Percentiles rank a stretch among this genome's conserved stretches.
Evolutionary conservation across 2,329 filamentous ascomycete species (phyloP).

Genomic region (Bipolaris sorokiniana): DNA sequence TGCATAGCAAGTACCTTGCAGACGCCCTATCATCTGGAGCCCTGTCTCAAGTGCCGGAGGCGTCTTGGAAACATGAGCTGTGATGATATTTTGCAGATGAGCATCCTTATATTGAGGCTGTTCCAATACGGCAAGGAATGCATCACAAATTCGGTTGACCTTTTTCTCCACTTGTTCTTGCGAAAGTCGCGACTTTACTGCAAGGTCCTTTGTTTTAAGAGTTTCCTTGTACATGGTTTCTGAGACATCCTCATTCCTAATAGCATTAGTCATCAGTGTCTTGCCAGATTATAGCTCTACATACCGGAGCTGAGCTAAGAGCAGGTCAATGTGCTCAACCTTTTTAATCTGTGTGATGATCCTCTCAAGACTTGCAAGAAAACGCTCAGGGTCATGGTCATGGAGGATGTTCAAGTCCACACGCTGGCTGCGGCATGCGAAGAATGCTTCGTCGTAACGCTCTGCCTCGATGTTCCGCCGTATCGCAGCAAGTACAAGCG

Average conservation of each 20-base stretch:
- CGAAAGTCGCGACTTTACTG: conserved; percentile 26
- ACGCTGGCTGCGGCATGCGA: conserved; percentile 86
- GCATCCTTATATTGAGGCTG: conserved; percentile 59
- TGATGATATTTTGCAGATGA: conserved; percentile 89
- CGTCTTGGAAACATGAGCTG: conserved; percentile 89
- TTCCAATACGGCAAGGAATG: conserved; percentile 72
- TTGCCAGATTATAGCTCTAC: conserved; percentile 22
- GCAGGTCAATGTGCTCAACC: conserved; percentile 83
- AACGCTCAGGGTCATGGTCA: conserved; percentile 87
- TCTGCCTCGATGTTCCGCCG: conserved; percentile 78
- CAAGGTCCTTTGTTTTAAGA: conserved; percentile 54
- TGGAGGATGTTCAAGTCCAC: conserved; percentile 98
- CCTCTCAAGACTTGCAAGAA: conserved; percentile 73
- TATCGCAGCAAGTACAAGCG: conserved; percentile 90
- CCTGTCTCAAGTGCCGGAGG: conserved; percentile 90
- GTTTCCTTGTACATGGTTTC: conserved; percentile 94
- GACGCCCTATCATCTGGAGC: conserved; percentile 74
- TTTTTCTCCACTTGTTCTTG: conserved; percentile 59
- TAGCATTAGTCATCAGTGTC: conserved; percentile 14
- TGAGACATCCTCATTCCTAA: conserved; percentile 84
- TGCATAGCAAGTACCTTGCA: conserved; percentile 56
- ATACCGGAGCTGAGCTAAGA: conserved; percentile 82
- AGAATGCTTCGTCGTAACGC: conserved; percentile 83
- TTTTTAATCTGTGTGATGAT: conserved; percentile 88
- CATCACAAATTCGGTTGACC: conserved; percentile 87